Evolutionary conservation across 257 asterid genomes (phyloP), one percentile per base, ranked within the genome.

Genomic region (Cinchona pubescens): DNA sequence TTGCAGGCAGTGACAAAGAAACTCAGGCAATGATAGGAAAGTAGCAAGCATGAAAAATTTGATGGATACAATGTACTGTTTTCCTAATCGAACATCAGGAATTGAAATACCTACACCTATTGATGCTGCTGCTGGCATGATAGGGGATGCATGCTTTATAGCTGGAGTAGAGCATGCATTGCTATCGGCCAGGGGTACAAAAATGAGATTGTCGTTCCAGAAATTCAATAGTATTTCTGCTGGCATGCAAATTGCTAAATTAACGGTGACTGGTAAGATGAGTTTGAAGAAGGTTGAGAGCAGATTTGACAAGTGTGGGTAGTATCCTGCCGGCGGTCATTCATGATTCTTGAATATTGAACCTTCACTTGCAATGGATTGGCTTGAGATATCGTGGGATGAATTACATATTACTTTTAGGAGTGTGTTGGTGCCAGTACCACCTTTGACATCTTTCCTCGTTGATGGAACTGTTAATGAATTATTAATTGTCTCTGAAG

Each of bases 291-390:
- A n/a, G n/a, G n/a, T n/a, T n/a, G n/a, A n/a, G n/a, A n/a, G n/a
- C n/a, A n/a, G n/a, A n/a, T n/a, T n/a, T n/a, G n/a, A n/a, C 35
- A 86, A 81, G 76, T 69, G 72, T 73, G 89, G 75, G 71, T 83
- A 84, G 48, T 76, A 79, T 55, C 65, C 71, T 67, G 76, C 88
- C 37, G 84, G 84, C 43, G 71, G 76, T 43, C 84, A 83, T 81
- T 92, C 97, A 51, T 86, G 92, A 84, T 92, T 84, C 86, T 82
- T 92, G 87, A 83, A 80, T 81, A 79, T 91, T 42, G 97, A 92
- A 76, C 98, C 98, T 66, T 90, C 93, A 69, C 97, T 94, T 80
- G 99, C 97, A 94, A n/a, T n/a, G n/a, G n/a, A n/a, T n/a, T n/a
- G n/a, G n/a, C n/a, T n/a, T n/a, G n/a, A n/a, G n/a, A n/a, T 94